Evolutionary conservation across 306 rosid genomes (phyloP).

Genomic region (Casuarina cunninghamiana): DNA sequence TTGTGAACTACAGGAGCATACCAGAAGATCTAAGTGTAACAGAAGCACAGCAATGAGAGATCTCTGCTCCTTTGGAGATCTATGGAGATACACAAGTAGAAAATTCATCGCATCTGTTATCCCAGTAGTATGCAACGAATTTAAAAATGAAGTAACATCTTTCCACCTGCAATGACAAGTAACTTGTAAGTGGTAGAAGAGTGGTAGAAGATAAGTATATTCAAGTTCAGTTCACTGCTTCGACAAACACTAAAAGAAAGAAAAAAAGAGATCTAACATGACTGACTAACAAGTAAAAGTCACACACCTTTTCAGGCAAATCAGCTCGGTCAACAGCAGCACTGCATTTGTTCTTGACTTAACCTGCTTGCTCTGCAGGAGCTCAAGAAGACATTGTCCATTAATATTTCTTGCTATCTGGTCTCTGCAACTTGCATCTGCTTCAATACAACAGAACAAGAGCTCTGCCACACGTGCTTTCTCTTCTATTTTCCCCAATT

Average conservation of each 20-base stretch:
- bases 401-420: slow-evolving; percentile 50
- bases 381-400: slow-evolving; percentile 55
- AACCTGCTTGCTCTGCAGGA: slow-evolving; percentile 57
- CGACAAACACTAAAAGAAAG: neutral
- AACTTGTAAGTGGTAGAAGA: neutral
- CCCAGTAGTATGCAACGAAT: slow-evolving; percentile 52
- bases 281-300: slow-evolving; percentile 1
- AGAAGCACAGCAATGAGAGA: slow-evolving; percentile 62
- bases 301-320: slow-evolving; percentile 56
- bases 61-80: slow-evolving; percentile 49
- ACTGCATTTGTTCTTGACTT: slow-evolving; percentile 47
- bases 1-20: slow-evolving; percentile 30
- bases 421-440: slow-evolving; percentile 51
- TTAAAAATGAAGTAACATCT: slow-evolving; percentile 53
- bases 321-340: slow-evolving; percentile 53
- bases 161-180: slow-evolving; percentile 51
- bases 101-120: slow-evolving; percentile 39
- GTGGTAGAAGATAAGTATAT: neutral
- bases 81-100: slow-evolving; percentile 53
- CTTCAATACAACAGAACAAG: slow-evolving; percentile 49
- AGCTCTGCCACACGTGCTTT: slow-evolving; percentile 48
- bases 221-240: neutral
- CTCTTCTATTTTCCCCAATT: slow-evolving; percentile 58
- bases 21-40: slow-evolving; percentile 63
- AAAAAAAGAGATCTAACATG: neutral